Conservation (phyloP, 257 asterid species). For the Solanum chaucha region DNA sequence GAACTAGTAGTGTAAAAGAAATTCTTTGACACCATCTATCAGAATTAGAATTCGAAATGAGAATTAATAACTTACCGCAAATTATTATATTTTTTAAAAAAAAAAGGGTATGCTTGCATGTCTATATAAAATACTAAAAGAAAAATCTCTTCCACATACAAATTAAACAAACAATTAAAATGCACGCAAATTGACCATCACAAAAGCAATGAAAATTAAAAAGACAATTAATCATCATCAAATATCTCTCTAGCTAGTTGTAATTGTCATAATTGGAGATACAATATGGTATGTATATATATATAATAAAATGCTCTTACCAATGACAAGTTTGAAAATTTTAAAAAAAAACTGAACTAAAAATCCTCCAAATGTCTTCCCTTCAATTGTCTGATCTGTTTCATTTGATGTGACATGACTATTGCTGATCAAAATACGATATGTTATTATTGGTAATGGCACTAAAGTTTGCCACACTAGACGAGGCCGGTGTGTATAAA, state of each 20-base stretch:
- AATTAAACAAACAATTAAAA: background rate
- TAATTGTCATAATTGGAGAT: background rate
- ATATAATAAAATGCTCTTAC: background rate
- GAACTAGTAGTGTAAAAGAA: background rate
- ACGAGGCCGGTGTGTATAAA: conserved; percentile 37
- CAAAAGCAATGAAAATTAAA: background rate
- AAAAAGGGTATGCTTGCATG: background rate
- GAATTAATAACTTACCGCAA: background rate
- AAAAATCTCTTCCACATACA: background rate
- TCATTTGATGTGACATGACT: background rate
- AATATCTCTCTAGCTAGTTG: background rate
- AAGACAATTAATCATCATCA: background rate
- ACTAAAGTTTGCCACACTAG: conserved; percentile 40
- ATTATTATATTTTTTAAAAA: background rate
- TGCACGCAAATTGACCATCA: background rate
- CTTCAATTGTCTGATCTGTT: background rate
- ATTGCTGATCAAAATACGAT: conserved; percentile 42
- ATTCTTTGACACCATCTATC: background rate
- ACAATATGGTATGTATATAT: background rate
- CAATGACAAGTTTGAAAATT: background rate
- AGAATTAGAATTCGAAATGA: background rate
- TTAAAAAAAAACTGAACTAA: background rate
- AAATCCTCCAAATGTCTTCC: background rate
- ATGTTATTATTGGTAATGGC: conserved; percentile 43
- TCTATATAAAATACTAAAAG: background rate